These are phyloP conservation scores for Ophiostoma sp. DNA, from an alignment of 2,329 filamentous ascomycete species.

Conservation along the genomic window DNA sequence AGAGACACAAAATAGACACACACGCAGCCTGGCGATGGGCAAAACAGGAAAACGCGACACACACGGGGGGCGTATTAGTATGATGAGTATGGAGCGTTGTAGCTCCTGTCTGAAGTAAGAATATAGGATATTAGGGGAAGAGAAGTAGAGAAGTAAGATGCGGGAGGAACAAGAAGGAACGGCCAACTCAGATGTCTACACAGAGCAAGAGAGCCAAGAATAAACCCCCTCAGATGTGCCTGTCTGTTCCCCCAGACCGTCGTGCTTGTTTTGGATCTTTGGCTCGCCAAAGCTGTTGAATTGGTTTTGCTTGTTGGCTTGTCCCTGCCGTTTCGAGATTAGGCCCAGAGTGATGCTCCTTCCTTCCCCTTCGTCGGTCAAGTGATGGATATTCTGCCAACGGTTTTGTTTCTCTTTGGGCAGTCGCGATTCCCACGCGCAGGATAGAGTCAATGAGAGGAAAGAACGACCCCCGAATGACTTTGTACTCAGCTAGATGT, in stretches of 20 bases:
- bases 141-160: neutral
- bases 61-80: neutral
- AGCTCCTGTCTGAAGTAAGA: neutral
- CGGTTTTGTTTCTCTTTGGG: neutral
- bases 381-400: neutral
- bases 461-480: neutral
- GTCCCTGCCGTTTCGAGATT: slow-evolving; percentile 5
- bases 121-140: neutral
- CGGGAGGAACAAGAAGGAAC: neutral
- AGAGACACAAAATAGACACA: neutral
- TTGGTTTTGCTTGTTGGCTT: neutral
- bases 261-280: slow-evolving; percentile 9
- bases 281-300: slow-evolving; percentile 1
- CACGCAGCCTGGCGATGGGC: neutral
- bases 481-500: neutral
- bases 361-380: neutral
- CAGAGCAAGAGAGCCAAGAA: neutral
- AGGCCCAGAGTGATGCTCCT: neutral
- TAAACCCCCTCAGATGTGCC: neutral
- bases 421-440: neutral
- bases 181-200: neutral
- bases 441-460: neutral
- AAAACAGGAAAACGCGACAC: neutral
- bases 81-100: neutral
- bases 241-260: neutral